phyloP scores from a whole-genome alignment of 495 filamentous ascomycete genomes.

The Penicillium flavigenum region DNA sequence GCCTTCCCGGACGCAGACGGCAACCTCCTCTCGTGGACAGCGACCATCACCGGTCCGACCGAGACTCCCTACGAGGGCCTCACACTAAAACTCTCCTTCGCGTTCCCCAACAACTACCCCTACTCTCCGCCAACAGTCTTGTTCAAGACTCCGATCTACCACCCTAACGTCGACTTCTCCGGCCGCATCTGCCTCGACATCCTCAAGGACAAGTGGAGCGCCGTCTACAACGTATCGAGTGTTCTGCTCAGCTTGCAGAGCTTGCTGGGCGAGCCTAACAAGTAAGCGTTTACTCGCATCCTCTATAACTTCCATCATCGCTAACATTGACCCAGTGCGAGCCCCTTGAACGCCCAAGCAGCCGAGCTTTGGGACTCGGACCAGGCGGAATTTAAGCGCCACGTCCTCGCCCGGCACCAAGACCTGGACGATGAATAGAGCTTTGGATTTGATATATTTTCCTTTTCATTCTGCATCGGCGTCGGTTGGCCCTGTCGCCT shows the following conservation, averaged over 20 bases:
- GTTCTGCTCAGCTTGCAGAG: conserved; percentile 93
- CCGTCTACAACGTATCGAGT: conserved; percentile 90
- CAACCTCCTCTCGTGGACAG: conserved; percentile 88
- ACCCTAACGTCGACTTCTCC: conserved; percentile 91
- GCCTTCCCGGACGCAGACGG: conserved; percentile 90
- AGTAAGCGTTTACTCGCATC: conserved; percentile 56
- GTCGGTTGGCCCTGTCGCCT: conserved; percentile 18
- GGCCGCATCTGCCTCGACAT: conserved; percentile 95
- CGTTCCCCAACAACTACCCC: conserved; percentile 89
- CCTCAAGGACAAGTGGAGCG: conserved; percentile 97
- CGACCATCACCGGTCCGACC: conserved; percentile 86
- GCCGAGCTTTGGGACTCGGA: conserved; percentile 95
- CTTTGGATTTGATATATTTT: conserved; percentile 6
- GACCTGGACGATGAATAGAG: conserved; percentile 57
- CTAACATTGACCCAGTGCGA: conserved; percentile 60
- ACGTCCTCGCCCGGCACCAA: conserved; percentile 63
- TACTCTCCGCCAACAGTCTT: conserved; percentile 90
- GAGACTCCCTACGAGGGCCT: conserved; percentile 89
- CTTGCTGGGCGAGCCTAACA: conserved; percentile 94
- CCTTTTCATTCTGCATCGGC: conserved; percentile 21
- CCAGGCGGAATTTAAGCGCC: conserved; percentile 79
- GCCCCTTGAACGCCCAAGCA: conserved; percentile 92
- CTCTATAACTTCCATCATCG: neutral
- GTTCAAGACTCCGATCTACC: conserved; percentile 92
- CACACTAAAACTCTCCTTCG: conserved; percentile 89